Base-by-base conservation (phyloP, 306 rosid species). In the Acacia crassicarpa region DNA sequence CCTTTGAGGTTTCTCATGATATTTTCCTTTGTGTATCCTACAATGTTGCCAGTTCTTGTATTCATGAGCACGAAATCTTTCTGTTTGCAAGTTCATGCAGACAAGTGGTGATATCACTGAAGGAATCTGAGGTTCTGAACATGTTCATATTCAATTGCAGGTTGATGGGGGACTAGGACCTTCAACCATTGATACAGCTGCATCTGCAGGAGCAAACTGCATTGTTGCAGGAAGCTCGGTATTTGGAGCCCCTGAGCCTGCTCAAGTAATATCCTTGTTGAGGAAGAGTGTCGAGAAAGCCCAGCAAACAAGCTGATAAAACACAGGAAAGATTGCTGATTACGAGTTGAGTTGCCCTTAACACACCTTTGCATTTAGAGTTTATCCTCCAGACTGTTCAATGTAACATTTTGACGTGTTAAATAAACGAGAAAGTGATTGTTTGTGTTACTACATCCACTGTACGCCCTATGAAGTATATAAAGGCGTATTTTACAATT, bases 91-190 rank as follows among this genome's bases (percentile, higher is more conserved):
- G 45, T 43, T 27, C 13, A 20, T 66, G 63, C 54, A 41, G 43
- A 0, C 82, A 40, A 49, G 72, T 59, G 75, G 48, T 44, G 5
- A 48, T 72, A 49, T 48, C 59, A 65, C 43, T 77, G 59, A 38
- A 61, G 33, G 66, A 46, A 75, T 81, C 59, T 56, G 74, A 72
- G 49, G 56, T 68, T 78, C 67, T 63, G 77, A 72, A 62, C 76
- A 70, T 33, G 61, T 15, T 19, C 33, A 77, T 76, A 62, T 79
- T 80, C 41, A 40, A 85, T 86, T 74, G 25, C 94, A 95, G 99
- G 98, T 95, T 70, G 99, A 95, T 78, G 99, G 99, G 58, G 98
- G 98, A 32, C 85, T 95, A 84, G 99, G 99, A 69, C 96, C 98
- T 87, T 95, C 99, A 71, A 95, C 98, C 70, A 91, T 95, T 35